These are phyloP conservation scores for Triangularia setosa DNA, from an alignment of 2,329 filamentous ascomycete species.

Conservation along the genomic window DNA sequence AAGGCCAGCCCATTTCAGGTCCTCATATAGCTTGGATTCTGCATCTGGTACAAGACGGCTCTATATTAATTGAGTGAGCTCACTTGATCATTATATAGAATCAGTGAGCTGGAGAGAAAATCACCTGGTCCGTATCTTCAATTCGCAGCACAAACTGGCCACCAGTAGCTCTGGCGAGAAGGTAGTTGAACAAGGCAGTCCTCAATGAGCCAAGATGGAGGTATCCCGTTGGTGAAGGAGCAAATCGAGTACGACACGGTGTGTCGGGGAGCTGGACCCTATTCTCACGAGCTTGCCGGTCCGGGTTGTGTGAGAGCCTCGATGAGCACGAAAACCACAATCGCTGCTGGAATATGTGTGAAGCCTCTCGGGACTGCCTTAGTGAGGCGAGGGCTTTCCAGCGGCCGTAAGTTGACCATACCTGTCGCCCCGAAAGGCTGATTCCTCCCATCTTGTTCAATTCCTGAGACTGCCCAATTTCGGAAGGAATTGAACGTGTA, in stretches of 20 bases:
- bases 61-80: constrained; percentile 39
- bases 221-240: constrained; percentile 91
- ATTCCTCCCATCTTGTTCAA: constrained; percentile 6
- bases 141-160: constrained; percentile 89
- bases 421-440: constrained; percentile 18
- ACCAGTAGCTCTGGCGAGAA: constrained; percentile 81
- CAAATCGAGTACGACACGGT: constrained; percentile 79
- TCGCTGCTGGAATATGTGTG: constrained; percentile 9
- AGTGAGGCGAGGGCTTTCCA: constrained; percentile 17
- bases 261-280: constrained; percentile 41
- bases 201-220: constrained; percentile 87
- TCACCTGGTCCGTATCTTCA: constrained; percentile 90
- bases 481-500: not conserved
- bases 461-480: not conserved
- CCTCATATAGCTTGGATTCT: constrained; percentile 70
- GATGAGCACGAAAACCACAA: constrained; percentile 1
- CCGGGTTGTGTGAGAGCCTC: constrained; percentile 2
- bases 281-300: constrained; percentile 18
- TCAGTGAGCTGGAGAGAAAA: not conserved
- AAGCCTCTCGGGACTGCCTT: constrained; percentile 20
- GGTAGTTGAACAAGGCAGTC: constrained; percentile 92
- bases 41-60: constrained; percentile 78
- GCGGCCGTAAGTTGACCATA: constrained; percentile 11
- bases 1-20: constrained; percentile 84
- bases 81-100: not conserved